phyloP scores from a whole-genome alignment of 441 rosid species.

The Isatis lusitanica region DNA sequence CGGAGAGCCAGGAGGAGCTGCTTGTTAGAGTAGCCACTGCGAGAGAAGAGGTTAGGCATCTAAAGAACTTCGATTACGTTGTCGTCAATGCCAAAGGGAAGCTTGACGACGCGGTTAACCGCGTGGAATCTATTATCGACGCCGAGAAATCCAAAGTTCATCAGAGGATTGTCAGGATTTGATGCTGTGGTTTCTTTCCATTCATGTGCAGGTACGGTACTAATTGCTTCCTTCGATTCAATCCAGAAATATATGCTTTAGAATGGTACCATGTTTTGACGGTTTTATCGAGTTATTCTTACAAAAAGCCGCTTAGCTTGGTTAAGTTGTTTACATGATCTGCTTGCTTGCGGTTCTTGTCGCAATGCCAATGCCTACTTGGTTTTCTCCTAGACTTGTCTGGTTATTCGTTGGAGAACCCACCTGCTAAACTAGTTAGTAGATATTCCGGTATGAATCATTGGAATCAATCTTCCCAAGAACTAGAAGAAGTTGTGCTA shows the following conservation, averaged over 20 bases:
- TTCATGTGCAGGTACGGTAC: not conserved
- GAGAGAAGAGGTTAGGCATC: constrained; percentile 76
- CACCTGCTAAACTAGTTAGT: not conserved
- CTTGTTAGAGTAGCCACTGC: constrained; percentile 82
- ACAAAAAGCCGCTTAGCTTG: not conserved
- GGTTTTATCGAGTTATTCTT: no score
- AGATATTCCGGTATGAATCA: not conserved
- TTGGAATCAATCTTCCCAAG: not conserved
- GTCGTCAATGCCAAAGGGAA: constrained; percentile 79
- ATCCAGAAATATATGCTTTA: not conserved
- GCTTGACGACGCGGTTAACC: constrained; percentile 67
- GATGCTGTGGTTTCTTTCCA: not conserved
- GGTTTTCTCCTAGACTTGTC: not conserved
- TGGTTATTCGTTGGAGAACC: not conserved
- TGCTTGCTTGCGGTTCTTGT: not conserved
- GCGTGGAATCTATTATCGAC: constrained; percentile 78
- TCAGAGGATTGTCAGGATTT: constrained; percentile 63
- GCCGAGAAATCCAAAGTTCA: constrained; percentile 88
- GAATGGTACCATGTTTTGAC: not conserved
- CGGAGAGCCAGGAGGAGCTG: constrained; percentile 74
- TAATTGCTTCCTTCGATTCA: not conserved
- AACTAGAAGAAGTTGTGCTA: no score
- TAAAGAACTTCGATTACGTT: constrained; percentile 71
- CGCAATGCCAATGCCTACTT: not conserved
- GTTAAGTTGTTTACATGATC: not conserved